phyloP scores from a whole-genome alignment of 1,139 yeast species.

The Lodderomyces parapsilosis region DNA sequence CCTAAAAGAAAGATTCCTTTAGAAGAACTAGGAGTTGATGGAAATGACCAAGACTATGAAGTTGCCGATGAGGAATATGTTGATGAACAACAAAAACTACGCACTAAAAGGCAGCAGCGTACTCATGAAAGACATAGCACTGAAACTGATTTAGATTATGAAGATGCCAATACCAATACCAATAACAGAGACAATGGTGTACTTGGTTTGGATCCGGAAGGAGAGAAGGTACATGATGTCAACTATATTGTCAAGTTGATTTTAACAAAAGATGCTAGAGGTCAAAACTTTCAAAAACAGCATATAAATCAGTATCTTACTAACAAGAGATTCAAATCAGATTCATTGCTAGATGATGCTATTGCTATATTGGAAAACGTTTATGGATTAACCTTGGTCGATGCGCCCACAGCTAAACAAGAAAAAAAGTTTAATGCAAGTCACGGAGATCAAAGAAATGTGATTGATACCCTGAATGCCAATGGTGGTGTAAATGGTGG shows the following conservation, averaged over 20 bases:
- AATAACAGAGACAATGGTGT: neutral
- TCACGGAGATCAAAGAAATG: neutral
- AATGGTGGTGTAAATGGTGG: neutral
- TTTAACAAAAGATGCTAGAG: conserved; percentile 25
- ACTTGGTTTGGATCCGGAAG: neutral
- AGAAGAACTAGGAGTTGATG: conserved; percentile 5
- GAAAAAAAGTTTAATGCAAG: conserved; percentile 1
- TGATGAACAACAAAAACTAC: neutral
- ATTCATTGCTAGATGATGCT: conserved; percentile 18
- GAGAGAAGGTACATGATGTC: conserved; percentile 15
- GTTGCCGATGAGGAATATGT: neutral
- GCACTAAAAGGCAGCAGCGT: conserved; percentile 1
- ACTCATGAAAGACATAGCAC: too few relatives aligned
- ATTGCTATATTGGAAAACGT: conserved; percentile 21
- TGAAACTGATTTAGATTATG: conserved; percentile 8
- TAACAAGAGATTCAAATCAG: conserved; percentile 18
- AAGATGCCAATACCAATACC: neutral
- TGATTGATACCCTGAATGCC: neutral
- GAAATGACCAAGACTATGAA: neutral
- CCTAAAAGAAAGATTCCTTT: conserved; percentile 9
- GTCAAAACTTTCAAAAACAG: conserved; percentile 27
- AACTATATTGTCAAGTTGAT: conserved; percentile 23
- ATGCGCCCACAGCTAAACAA: conserved; percentile 16
- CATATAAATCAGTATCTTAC: conserved; percentile 20
- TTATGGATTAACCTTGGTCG: conserved; percentile 33